Percentiles rank a stretch among this genome's conserved stretches.
These are phyloP conservation scores for Quercus robur DNA, from an alignment of 306 rosid genomes.

Conservation along the genomic window DNA sequence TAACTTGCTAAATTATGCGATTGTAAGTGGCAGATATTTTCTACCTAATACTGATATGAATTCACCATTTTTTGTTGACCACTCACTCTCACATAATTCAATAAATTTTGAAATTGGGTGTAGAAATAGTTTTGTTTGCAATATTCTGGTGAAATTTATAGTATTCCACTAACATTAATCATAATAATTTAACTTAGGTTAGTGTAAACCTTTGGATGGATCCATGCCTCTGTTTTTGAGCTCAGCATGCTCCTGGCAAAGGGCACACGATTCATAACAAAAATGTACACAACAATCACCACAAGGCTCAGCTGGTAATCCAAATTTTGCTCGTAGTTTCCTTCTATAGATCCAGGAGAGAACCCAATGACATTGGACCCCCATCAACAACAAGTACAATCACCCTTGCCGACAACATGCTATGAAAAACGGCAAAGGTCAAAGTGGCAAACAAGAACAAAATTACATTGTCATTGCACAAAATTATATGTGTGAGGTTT, in stretches of 20 bases:
- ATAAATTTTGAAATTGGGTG: no score
- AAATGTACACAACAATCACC: slow-evolving; percentile 40
- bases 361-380: slow-evolving; percentile 23
- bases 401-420: slow-evolving; percentile 41
- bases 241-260: slow-evolving; percentile 43
- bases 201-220: slow-evolving; percentile 30
- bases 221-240: slow-evolving; percentile 38
- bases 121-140: no score
- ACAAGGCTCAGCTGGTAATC: slow-evolving; percentile 39
- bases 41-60: no score
- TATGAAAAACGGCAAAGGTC: neutral
- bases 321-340: slow-evolving; percentile 31
- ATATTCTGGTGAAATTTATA: no score
- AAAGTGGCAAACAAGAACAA: no score
- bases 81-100: no score
- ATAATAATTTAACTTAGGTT: neutral
- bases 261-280: slow-evolving; percentile 28
- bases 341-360: slow-evolving; percentile 34
- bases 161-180: no score
- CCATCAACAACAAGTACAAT: slow-evolving; percentile 32
- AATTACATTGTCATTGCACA: no score
- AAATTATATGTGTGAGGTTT: no score
- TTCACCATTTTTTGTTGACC: no score
- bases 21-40: no score
- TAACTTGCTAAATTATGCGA: no score